Percentiles rank a stretch among this genome's conserved stretches.
Conservation (phyloP, 306 rosid species). For the Pterocarpus santalinus region DNA sequence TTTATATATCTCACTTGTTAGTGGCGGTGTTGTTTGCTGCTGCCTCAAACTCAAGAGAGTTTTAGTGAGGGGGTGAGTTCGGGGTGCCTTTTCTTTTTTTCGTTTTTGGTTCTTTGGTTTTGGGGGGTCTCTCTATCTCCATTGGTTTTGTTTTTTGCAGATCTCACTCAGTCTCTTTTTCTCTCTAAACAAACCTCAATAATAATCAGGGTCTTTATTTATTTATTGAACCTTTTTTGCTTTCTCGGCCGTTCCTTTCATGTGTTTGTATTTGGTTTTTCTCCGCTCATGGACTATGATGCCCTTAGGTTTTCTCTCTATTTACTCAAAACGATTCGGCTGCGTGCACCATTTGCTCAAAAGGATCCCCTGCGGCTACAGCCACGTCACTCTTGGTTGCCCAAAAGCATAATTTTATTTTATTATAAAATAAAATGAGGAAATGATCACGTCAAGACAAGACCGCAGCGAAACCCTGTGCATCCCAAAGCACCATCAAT, state of each 20-base stretch:
- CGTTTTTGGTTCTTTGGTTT: background rate
- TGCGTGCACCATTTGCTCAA: constrained; percentile 13
- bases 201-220: too few relatives aligned
- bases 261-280: constrained; percentile 49
- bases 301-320: constrained; percentile 42
- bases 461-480: constrained; percentile 22
- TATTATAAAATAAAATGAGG: background rate
- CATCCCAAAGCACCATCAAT: background rate
- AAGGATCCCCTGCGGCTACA: background rate
- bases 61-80: background rate
- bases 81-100: background rate
- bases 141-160: constrained; percentile 49
- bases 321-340: constrained; percentile 46
- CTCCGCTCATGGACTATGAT: constrained; percentile 27
- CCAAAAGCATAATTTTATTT: constrained; percentile 10
- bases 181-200: too few relatives aligned
- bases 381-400: constrained; percentile 55
- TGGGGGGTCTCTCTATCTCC: background rate
- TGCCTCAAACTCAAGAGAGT: background rate
- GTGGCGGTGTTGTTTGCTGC: background rate
- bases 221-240: too few relatives aligned
- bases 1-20: background rate
- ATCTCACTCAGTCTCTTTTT: constrained; percentile 52
- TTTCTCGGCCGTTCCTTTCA: constrained; percentile 56
- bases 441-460: constrained; percentile 21